Base-by-base conservation (phyloP, 1,284 basidiomycete genomes). In the Melanopsichium pennsylvanicum region DNA sequence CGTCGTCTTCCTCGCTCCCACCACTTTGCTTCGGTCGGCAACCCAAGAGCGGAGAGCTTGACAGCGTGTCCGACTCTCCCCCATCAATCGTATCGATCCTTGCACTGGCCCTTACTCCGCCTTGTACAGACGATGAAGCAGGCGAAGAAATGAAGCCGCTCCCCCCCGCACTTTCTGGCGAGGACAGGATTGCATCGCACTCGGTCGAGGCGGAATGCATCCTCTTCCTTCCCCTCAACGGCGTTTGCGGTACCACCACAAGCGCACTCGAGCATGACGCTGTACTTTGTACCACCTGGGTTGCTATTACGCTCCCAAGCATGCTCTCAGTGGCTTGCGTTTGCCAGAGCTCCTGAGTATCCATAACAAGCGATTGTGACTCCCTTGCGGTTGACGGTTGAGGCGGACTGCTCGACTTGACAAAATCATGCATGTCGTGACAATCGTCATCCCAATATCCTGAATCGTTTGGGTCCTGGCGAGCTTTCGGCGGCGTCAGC, bases 101-200 rank as follows among this genome's bases (percentile, higher is more conserved):
- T 10, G 19, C 22, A 7, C 23, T 32, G 12, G 8, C 12, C 9
- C 25, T 43, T 1, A 25, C 59, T 21, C 29, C 40, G 12, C 48
- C 54, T 21, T 36, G 32, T 7, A 57, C 48, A 16, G 50, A 55
- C 25, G 68, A 67, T 18, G 62, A 62, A 18, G 60, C 58, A 11
- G 68, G 68, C 18, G 58, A 62, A 22, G 62, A 70, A 37, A 70
- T 70, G 13, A 70, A 60, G 0, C 68, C 68, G 29, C 57, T 61
- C 8, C 46, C 54, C 4, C 37, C 37, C 36, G 16, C 42, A 25
- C 47, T 62, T 25, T 59, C 58, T 2, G 61, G 63, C 36, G 61
- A 57, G 10, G 50, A 58, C 7, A 49, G 9, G 25, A 19, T 42
- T 18, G 25, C 43, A 4, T 36, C 46, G 13, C 35, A 12, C 37